Base-by-base conservation (phyloP, 2,329 filamentous ascomycete species). In the Tolypocladium pustulatum region DNA sequence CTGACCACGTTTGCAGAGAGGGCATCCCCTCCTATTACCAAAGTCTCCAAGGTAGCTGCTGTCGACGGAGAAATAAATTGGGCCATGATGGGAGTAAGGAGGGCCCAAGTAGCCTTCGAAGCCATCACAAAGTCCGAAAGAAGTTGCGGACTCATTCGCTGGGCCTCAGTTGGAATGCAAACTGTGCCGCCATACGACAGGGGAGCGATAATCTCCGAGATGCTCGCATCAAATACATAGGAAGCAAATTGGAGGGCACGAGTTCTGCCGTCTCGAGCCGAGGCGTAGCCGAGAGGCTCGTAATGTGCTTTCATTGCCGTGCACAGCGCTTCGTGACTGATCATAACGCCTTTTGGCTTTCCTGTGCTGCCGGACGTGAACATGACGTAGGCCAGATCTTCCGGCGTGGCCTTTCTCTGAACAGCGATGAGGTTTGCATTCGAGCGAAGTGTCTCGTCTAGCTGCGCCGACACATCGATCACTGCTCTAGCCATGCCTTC, bases 181-280 rank as follows among this genome's bases (percentile, higher is more conserved):
- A 59, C 22, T 6, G 43, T 43, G 4, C 57, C 57, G 12, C 54
- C 57, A 30, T 56, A 43, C 5, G 36, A 30, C 17, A 56, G 43
- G 1, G 54, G 52, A 7, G 54, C 43, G 2, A 56, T 22, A 10
- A 59, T 59, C 22, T 59, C 57, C 0, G 41, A 40, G 12, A 59
- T 41, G 37, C 54, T 55, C 3, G 57, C 57, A 38, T 58, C 57
- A 6, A 55, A 58, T 15, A 55, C 41, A 37, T 58, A 53, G 4
- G 57, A 58, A 22, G 57, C 37, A 22, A 58, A 58, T 9, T 58
- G 57, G 9, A 58, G 52, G 15, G 34, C 22, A 20, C 57, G 57
- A 25, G 34, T 54, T n/a, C 17, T 13, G 25, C 15, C 20, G 25
- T 38, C 54, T 15, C 30, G n/a, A 46, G 40, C 22, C 22, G 43